Percentiles rank a stretch among this genome's conserved stretches.
Conservation (phyloP, 2,329 filamentous ascomycete species). For the Furcasterigmium sp. region DNA sequence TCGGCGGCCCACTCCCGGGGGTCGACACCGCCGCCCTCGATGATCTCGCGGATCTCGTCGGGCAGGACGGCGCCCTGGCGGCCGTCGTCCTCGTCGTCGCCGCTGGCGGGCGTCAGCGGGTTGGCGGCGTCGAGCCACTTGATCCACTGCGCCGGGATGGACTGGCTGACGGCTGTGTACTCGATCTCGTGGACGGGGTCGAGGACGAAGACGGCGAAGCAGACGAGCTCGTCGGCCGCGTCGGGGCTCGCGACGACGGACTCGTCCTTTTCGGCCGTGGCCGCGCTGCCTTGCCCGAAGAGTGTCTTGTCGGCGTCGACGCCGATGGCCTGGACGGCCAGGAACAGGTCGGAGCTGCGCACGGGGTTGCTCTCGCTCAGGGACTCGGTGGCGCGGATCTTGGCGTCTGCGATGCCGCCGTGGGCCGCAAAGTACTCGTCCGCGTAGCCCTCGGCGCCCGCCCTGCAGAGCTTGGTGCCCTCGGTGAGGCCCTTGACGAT, state of each 20-base stretch:
- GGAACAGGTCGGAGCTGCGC: constrained; percentile 88
- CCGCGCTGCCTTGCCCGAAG: constrained; percentile 55
- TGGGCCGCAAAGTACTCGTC: constrained; percentile 74
- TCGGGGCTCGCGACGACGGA: constrained; percentile 44
- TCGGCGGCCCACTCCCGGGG: constrained; percentile 96
- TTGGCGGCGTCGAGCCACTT: constrained; percentile 80
- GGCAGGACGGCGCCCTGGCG: constrained; percentile 47
- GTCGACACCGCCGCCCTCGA: constrained; percentile 71
- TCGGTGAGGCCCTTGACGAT: constrained; percentile 75
- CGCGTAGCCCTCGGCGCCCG: constrained; percentile 83
- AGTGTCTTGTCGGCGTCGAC: constrained; percentile 59
- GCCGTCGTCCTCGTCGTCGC: constrained; percentile 35
- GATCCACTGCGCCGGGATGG: constrained; percentile 79
- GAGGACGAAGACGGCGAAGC: constrained; percentile 73
- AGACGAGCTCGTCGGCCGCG: constrained; percentile 56
- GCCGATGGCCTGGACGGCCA: constrained; percentile 84
- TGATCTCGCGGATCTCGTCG: constrained; percentile 81
- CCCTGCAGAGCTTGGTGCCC: constrained; percentile 86
- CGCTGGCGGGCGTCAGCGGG: constrained; percentile 48
- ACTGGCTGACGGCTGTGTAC: constrained; percentile 78
- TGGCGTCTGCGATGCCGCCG: constrained; percentile 77
- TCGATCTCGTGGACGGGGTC: constrained; percentile 90
- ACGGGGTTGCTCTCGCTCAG: constrained; percentile 84
- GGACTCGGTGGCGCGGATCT: constrained; percentile 71
- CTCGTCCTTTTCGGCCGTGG: constrained; percentile 47